Percentiles rank a stretch among this genome's conserved stretches.
Evolutionary conservation across 768 basidiomycete genomes (phyloP).

Genomic region (Lyophyllum decastes): DNA sequence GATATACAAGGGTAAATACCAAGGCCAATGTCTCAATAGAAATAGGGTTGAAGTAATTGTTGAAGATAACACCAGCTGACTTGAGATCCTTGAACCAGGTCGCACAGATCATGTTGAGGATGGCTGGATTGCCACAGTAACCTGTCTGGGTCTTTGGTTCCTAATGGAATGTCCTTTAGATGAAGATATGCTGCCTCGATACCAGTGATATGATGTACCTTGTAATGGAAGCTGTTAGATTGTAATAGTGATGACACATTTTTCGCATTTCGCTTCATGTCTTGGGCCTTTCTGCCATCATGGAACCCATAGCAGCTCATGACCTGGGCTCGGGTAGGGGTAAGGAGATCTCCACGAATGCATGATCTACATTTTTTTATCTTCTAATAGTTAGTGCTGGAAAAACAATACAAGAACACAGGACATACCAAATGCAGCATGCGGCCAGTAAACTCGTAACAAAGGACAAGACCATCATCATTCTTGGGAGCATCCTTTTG

Average conservation of each 20-base stretch:
- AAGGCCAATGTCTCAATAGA: conserved; percentile 10
- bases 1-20: neutral
- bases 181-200: too few species aligned
- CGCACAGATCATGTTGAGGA: neutral
- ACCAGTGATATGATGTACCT: too few species aligned
- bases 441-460: neutral
- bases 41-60: conserved; percentile 11
- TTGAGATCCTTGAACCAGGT: conserved; percentile 8
- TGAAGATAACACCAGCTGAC: conserved; percentile 2
- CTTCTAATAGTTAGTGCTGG: too few species aligned
- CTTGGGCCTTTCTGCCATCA: neutral
- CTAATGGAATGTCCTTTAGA: neutral
- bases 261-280: neutral
- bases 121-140: conserved; percentile 1
- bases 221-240: conserved; percentile 2
- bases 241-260: neutral
- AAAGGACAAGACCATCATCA: neutral
- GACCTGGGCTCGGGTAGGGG: neutral
- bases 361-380: neutral
- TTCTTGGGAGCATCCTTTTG: neutral
- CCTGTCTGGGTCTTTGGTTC: neutral
- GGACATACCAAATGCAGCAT: neutral
- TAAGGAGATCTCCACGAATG: neutral
- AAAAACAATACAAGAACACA: too few species aligned
- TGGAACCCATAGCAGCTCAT: neutral